Percentiles rank a stretch among this genome's conserved stretches.
phyloP scores from a whole-genome alignment of 768 basidiomycete species.

The Tubosaeta sp. region DNA sequence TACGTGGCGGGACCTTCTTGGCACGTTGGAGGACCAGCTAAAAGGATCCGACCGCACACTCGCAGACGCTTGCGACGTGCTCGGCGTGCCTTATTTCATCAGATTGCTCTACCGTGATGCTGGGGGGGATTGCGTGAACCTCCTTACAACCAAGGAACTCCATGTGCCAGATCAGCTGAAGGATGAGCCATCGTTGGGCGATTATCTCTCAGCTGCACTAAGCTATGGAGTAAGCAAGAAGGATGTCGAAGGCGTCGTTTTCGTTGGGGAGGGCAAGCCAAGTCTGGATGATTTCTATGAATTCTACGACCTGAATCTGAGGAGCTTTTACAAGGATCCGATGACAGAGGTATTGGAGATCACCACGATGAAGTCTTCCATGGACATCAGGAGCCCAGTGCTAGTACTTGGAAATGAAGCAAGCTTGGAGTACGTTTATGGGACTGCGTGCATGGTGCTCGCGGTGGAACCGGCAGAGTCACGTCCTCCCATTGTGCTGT shows the following conservation, averaged over 20 bases:
- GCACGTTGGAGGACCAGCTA: slow-evolving; percentile 1
- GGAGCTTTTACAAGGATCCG: neutral
- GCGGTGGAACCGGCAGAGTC: slow-evolving; percentile 2
- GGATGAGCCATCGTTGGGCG: rapidly evolving
- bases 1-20: neutral
- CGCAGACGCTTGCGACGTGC: slow-evolving; percentile 2
- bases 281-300: neutral
- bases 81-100: slow-evolving; percentile 4
- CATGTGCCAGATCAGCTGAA: neutral
- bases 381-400: neutral
- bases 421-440: slow-evolving; percentile 6
- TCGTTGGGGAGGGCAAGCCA: neutral
- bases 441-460: slow-evolving; percentile 12
- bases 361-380: slow-evolving; percentile 10
- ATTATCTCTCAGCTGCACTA: neutral
- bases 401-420: slow-evolving; percentile 4
- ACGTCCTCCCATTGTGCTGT: neutral
- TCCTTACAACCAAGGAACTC: neutral
- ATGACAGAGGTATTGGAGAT: slow-evolving; percentile 7
- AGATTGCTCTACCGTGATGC: slow-evolving; percentile 1
- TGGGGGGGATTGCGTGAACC: rapidly evolving
- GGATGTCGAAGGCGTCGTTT: slow-evolving; percentile 2
- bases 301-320: neutral
- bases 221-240: neutral
- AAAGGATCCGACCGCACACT: slow-evolving; percentile 12